Evolutionary conservation across 2,329 filamentous ascomycete genomes (phyloP), one percentile per base, ranked within the genome.

Genomic region (Tolypocladium guangdongense): DNA sequence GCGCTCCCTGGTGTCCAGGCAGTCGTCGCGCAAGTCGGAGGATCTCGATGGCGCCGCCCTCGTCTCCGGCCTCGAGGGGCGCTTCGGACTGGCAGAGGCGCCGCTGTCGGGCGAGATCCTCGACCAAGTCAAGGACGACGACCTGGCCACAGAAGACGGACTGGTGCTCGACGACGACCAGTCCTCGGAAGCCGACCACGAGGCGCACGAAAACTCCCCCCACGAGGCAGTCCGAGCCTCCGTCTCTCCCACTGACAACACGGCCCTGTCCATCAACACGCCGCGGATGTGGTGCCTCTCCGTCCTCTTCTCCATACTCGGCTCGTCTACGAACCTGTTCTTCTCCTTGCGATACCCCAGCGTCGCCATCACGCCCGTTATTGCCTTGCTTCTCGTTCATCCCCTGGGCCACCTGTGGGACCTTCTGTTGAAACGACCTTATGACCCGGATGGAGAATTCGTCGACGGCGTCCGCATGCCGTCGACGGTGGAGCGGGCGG

Each of bases 321-420:
- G 89, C 56, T 92, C 88, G 48, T 87, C 87, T 2, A 90, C 87
- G 37, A 93, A 93, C 68, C 73, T 95, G 41, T 93, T 95, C 73
- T 95, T 95, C 74, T 91, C 88, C 37, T 75, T 95, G 66, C 81
- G 90, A 79, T 95, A 93, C 76, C 90, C 90, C 32, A 93, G 89
- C 68, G 88, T 95, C 67, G 87, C 87, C 56, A 92, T 95, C 64
- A 92, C 88, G 24, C 89, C 89, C 39, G 87, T 95, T 59, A 95
- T 95, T 72, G 88, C 89, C 33, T 77, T 93, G 62, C 76, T 95
- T 55, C 82, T 95, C 54, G 88, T 90, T 48, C 90, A 93, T 64
- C 90, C 90, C 2, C 79, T 95, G 52, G 90, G 90, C 55, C 80
- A 88, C 27, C 66, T 90, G 32, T 92, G 90, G 87, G 90, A 95